Evolutionary conservation across 129 eudicot species (phyloP).

Genomic region (Glebionis coronaria): DNA sequence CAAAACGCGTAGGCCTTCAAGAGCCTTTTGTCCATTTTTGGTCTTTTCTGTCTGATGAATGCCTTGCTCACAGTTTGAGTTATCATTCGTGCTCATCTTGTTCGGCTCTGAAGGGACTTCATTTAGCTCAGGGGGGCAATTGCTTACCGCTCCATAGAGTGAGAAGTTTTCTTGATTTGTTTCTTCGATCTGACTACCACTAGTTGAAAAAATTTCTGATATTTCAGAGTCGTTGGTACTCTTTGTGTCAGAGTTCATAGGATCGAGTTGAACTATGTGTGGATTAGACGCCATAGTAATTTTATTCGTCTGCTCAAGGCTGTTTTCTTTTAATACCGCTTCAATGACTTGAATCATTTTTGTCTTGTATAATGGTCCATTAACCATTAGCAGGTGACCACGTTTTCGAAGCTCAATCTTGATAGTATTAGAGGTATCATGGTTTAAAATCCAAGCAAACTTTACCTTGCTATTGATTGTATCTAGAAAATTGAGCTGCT

Average conservation of each 20-base stretch:
- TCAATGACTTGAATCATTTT: constrained; percentile 81
- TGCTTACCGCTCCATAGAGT: constrained; percentile 31
- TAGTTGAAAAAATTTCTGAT: constrained; percentile 25
- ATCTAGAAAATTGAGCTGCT: constrained; percentile 71
- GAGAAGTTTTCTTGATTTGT: constrained; percentile 25
- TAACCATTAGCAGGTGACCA: constrained; percentile 79
- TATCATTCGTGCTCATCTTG: constrained; percentile 25
- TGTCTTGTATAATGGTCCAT: constrained; percentile 71
- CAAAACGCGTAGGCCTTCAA: constrained; percentile 65
- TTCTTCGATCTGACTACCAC: constrained; percentile 16
- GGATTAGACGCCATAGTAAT: constrained; percentile 25
- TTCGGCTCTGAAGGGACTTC: constrained; percentile 33
- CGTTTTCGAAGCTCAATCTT: constrained; percentile 71
- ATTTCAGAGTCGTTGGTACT: constrained; percentile 63
- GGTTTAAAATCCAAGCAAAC: constrained; percentile 84
- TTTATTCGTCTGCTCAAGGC: constrained; percentile 35
- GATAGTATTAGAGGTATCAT: constrained; percentile 67
- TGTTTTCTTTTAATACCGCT: constrained; percentile 43
- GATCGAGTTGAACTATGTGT: constrained; percentile 47
- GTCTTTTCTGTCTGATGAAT: constrained; percentile 25
- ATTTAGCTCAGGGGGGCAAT: constrained; percentile 42
- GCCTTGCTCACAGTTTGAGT: constrained; percentile 17
- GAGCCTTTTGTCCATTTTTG: constrained; percentile 43
- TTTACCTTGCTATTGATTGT: constrained; percentile 40
- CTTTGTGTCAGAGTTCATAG: constrained; percentile 36